Conservation (phyloP, 225 moss, liverwort and hornwort genomes). For the Bryoerythrophyllum caledonicum region DNA sequence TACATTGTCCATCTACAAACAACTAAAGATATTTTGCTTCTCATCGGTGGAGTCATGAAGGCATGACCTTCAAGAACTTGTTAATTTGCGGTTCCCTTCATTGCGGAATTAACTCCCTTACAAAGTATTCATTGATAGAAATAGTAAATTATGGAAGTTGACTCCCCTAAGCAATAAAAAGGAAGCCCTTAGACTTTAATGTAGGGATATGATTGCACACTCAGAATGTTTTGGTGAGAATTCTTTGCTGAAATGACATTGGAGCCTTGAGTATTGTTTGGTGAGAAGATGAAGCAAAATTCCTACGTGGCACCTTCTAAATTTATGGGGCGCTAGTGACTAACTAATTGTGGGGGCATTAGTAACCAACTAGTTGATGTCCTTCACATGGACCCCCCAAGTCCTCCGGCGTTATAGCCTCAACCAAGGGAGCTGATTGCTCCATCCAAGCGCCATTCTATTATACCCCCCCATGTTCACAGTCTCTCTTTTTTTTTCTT, state of each 20-base stretch:
- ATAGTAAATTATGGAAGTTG: too few species aligned
- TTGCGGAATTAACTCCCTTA: too few species aligned
- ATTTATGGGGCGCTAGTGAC: not conserved
- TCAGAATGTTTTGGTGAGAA: not conserved
- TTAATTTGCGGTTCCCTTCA: too few species aligned
- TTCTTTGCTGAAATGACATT: not conserved
- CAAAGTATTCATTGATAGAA: too few species aligned
- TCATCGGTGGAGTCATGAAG: too few species aligned
- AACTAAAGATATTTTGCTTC: too few species aligned
- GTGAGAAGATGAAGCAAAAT: not conserved
- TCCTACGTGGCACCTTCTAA: not conserved
- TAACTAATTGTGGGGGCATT: not conserved
- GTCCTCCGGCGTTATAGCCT: conserved; percentile 9
- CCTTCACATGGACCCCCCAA: not conserved
- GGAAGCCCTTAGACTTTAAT: not conserved
- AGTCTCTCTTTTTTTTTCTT: too few species aligned
- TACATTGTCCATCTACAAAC: too few species aligned
- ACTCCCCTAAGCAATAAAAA: too few species aligned
- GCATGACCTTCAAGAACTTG: too few species aligned
- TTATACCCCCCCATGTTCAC: not conserved
- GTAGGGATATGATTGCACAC: not conserved
- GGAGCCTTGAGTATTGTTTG: not conserved
- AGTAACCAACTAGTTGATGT: not conserved
- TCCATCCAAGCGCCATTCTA: not conserved
- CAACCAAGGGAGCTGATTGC: not conserved